Conservation (phyloP, 805 yeast species). For the Myxozyma neotropica region DNA sequence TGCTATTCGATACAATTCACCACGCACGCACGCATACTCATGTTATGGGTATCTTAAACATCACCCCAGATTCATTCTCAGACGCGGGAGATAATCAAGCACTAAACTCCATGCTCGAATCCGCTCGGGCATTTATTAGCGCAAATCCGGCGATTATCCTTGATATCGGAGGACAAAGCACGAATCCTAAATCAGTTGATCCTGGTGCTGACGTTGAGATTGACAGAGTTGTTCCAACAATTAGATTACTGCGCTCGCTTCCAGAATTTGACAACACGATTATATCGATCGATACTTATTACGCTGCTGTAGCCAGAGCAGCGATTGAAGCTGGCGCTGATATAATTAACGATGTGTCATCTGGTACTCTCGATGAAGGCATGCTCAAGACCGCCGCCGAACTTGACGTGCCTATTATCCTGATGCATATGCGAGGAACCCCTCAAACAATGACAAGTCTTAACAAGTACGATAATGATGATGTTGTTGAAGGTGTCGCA, state of each 20-base stretch:
- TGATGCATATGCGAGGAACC: conserved; percentile 85
- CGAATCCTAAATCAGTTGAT: conserved; percentile 78
- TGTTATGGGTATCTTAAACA: conserved; percentile 85
- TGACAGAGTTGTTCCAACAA: conserved; percentile 67
- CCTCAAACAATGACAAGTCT: conserved; percentile 69
- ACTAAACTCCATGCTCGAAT: conserved; percentile 46
- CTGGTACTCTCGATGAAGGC: conserved; percentile 67
- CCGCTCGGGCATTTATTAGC: conserved; percentile 53
- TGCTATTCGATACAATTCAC: conserved; percentile 51
- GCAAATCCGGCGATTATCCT: conserved; percentile 69
- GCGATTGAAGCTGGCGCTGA: conserved; percentile 80
- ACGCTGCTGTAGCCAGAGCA: conserved; percentile 70
- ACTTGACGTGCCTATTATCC: conserved; percentile 67
- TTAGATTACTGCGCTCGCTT: conserved; percentile 58
- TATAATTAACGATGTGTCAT: conserved; percentile 87
- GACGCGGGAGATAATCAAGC: conserved; percentile 67
- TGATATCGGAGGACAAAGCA: conserved; percentile 94
- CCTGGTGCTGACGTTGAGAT: conserved; percentile 69
- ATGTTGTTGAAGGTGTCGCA: conserved; percentile 59
- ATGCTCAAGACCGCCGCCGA: conserved; percentile 73
- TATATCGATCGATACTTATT: conserved; percentile 86
- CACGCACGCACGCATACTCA: conserved; percentile 53
- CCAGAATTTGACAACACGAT: conserved; percentile 48
- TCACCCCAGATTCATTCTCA: conserved; percentile 93
- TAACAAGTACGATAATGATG: conserved; percentile 51